A percentile compares a stretch with the other conserved stretches of the same genome.
phyloP scores from a whole-genome alignment of 2,329 filamentous ascomycete genomes.

The Septoria linicola region DNA sequence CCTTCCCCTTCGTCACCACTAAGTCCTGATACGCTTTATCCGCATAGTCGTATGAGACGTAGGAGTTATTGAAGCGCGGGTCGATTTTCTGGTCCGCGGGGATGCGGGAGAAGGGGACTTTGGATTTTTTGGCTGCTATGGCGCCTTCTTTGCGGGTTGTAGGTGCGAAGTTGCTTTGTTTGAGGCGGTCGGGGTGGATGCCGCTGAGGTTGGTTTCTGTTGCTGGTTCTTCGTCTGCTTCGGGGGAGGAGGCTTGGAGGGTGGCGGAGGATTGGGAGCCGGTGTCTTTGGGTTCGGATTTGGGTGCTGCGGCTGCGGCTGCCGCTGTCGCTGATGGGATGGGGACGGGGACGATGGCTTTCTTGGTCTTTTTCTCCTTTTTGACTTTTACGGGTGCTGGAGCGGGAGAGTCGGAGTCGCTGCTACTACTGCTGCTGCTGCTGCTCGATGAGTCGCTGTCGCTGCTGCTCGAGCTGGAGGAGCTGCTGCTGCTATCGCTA shows the following conservation, averaged over 20 bases:
- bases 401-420: slow-evolving; percentile 44
- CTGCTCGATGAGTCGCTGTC: slow-evolving; percentile 18
- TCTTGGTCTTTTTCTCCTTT: slow-evolving; percentile 23
- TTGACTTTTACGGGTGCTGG: slow-evolving; percentile 21
- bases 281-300: slow-evolving; percentile 11
- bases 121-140: slow-evolving; percentile 53
- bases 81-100: slow-evolving; percentile 68
- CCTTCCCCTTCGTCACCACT: slow-evolving; percentile 88
- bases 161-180: slow-evolving; percentile 15
- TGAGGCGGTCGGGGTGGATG: slow-evolving; percentile 43
- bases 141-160: slow-evolving; percentile 24
- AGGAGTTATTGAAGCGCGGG: slow-evolving; percentile 74
- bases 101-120: slow-evolving; percentile 75
- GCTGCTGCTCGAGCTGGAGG: slow-evolving; percentile 14
- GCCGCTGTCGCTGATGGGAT: too few relatives aligned
- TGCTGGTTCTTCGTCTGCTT: slow-evolving; percentile 19
- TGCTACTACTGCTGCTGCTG: slow-evolving; percentile 23
- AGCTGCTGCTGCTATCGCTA: slow-evolving; percentile 27
- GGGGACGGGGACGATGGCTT: slow-evolving; percentile 19
- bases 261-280: slow-evolving; percentile 36
- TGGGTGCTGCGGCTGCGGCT: background rate
- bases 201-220: slow-evolving; percentile 38
- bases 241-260: slow-evolving; percentile 27
- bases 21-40: slow-evolving; percentile 84
- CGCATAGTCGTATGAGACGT: slow-evolving; percentile 82